phyloP scores from a whole-genome alignment of 164 flowering plant genomes.

The Nelumbo lutea region DNA sequence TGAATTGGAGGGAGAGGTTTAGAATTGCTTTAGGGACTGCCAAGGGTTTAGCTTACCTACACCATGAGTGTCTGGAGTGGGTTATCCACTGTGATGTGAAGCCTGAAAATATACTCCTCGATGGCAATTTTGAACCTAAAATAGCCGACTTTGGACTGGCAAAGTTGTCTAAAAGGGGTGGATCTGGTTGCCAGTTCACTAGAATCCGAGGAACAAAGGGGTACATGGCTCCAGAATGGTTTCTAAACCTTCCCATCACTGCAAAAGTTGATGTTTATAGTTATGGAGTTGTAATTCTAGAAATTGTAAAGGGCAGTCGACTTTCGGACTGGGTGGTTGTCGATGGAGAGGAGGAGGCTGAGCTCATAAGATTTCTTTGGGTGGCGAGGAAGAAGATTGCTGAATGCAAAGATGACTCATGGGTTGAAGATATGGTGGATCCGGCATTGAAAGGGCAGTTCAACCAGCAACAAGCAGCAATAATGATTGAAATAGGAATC shows the following conservation, averaged over 20 bases:
- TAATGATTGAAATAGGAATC: slow-evolving; percentile 14
- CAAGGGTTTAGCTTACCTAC: slow-evolving; percentile 21
- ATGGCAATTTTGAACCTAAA: slow-evolving; percentile 23
- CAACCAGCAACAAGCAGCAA: slow-evolving; percentile 8
- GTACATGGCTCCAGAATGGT: slow-evolving; percentile 50
- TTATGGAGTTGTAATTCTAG: slow-evolving; percentile 39
- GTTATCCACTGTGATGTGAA: slow-evolving; percentile 24
- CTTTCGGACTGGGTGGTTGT: slow-evolving; percentile 10
- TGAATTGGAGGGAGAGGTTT: slow-evolving; percentile 15
- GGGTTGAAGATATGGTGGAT: slow-evolving; percentile 14
- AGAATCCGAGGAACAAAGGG: slow-evolving; percentile 40
- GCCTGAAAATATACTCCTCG: slow-evolving; percentile 23
- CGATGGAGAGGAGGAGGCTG: slow-evolving; percentile 3
- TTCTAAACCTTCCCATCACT: slow-evolving; percentile 25
- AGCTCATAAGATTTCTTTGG: slow-evolving; percentile 4
- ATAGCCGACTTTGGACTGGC: slow-evolving; percentile 38
- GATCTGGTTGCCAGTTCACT: slow-evolving; percentile 13
- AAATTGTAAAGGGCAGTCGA: slow-evolving; percentile 21
- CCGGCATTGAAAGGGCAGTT: slow-evolving; percentile 10
- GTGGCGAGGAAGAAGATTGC: slow-evolving; percentile 6
- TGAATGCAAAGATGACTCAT: slow-evolving; percentile 2
- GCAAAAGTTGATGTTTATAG: slow-evolving; percentile 43
- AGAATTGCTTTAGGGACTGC: slow-evolving; percentile 21
- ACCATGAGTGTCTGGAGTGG: slow-evolving; percentile 25
- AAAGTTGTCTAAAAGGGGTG: slow-evolving; percentile 19